Evolutionary conservation across 345 rosid genomes (phyloP), one percentile per base, ranked within the genome.

Genomic region (Bruguiera parviflora): DNA sequence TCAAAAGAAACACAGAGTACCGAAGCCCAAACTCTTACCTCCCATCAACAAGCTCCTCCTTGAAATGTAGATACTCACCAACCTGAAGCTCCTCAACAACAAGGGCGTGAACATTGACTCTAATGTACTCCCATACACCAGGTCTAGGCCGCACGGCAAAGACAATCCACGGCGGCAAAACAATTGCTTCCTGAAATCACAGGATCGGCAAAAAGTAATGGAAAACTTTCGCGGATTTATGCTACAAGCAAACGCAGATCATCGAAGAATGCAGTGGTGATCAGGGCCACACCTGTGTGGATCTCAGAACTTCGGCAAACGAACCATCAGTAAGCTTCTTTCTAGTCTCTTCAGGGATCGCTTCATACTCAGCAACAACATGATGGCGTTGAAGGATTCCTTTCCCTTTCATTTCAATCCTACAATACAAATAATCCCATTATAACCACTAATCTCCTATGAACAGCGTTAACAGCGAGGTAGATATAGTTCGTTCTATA

Each of bases 41-140:
- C 82, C 98, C 96, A 82, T 92, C 86, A 35, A 95, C 99, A 67
- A 95, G 98, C 58, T 92, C 99, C 79, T 95, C 99, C 83, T 95
- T 95, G 82, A 92, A 90, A 58, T 80, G 94, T 46, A 95, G 97
- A 63, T 83, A 95, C 84, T 95, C 92, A 13, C 96, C 74, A 52
- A 85, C 92, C 16, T 35, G 70, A 73, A 95, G 78, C 82, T 92
- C 97, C 81, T 95, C 98, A 22, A 90, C 89, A 5, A 84, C 85
- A 21, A 95, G 96, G 21, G 87, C 96, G 49, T 92, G 93, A 52
- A 88, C 79, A 72, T 93, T 84, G 67, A 91, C 91, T 69, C 92
- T 82, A 35, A 93, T 62, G 80, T 93, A 85, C 58, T 93, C 97
- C 98, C 98, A 91, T 11, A 93, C 98, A 73, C 98, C 98, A 65